A percentile compares a stretch with the other conserved stretches of the same genome.
Conservation (phyloP, 352 stramenopile species). For the Hyaloperonospora arabidopsidis region DNA sequence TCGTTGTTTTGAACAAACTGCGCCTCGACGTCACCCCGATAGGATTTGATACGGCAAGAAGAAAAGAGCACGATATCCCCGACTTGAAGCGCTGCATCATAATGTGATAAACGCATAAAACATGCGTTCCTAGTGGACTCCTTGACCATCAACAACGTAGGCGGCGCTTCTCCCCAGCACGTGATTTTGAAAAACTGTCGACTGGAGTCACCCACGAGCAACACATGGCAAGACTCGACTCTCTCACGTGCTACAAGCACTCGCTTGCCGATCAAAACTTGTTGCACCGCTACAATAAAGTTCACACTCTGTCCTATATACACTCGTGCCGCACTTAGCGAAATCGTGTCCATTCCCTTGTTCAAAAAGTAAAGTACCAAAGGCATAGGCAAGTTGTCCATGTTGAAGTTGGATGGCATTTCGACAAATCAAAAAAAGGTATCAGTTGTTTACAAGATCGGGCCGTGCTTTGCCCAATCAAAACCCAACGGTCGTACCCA, state of each 20-base stretch:
- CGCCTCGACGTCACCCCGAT: constrained; percentile 43
- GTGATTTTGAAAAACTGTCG: constrained; percentile 47
- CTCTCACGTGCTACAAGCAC: constrained; percentile 24
- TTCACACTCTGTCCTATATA: constrained; percentile 27
- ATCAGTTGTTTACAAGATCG: constrained; percentile 7
- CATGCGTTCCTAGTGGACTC: constrained; percentile 14
- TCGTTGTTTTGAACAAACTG: constrained; percentile 33
- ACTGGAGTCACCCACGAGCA: constrained; percentile 41
- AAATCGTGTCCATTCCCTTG: constrained; percentile 16
- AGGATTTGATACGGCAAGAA: constrained; percentile 35
- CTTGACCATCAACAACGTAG: constrained; percentile 23
- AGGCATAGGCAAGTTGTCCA: constrained; percentile 2
- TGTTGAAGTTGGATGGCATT: constrained; percentile 19
- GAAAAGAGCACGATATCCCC: constrained; percentile 59
- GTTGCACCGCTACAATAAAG: constrained; percentile 47
- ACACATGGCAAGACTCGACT: constrained; percentile 35
- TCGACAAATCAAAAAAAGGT: constrained; percentile 9
- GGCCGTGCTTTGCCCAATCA: constrained; percentile 21
- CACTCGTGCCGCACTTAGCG: constrained; percentile 15
- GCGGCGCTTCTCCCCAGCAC: constrained; percentile 42
- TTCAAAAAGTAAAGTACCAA: too few relatives aligned
- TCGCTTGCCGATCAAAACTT: constrained; percentile 29
- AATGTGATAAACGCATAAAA: constrained; percentile 17
- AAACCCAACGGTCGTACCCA: constrained; percentile 1
- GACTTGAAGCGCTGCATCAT: constrained; percentile 30